Evolutionary conservation across 768 basidiomycete species (phyloP).

Genomic region (Strobilomyces confusus): DNA sequence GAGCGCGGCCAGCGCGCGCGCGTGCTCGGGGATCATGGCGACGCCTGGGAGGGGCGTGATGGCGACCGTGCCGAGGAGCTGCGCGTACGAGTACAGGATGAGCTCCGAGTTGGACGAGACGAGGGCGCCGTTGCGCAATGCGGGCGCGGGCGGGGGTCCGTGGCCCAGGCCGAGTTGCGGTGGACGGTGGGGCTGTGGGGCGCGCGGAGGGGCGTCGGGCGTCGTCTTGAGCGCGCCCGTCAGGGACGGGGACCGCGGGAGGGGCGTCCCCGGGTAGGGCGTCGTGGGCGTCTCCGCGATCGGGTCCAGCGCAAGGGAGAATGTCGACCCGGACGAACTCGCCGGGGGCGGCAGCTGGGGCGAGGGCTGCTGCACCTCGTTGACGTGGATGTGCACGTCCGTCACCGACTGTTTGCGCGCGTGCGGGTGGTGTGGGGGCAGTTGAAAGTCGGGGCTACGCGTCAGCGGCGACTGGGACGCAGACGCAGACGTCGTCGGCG

Average conservation of each 20-base stretch:
- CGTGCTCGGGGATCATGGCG: slow-evolving; percentile 42
- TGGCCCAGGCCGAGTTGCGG: slow-evolving; percentile 47
- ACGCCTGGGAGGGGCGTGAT: slow-evolving; percentile 47
- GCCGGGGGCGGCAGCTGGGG: slow-evolving; percentile 13
- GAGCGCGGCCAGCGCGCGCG: slow-evolving; percentile 41
- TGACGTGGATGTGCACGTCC: slow-evolving; percentile 42
- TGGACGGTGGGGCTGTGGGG: slow-evolving; percentile 29
- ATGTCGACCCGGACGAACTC: slow-evolving; percentile 44
- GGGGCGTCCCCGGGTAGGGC: slow-evolving; percentile 35
- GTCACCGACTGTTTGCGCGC: slow-evolving; percentile 70
- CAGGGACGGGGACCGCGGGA: slow-evolving; percentile 24
- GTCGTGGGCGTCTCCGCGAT: slow-evolving; percentile 43
- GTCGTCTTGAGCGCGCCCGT: slow-evolving; percentile 26
- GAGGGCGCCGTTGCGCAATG: slow-evolving; percentile 42
- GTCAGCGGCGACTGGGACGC: slow-evolving; percentile 31
- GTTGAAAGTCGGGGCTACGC: slow-evolving; percentile 48
- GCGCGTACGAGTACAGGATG: slow-evolving; percentile 82
- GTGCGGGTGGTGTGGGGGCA: slow-evolving; percentile 66
- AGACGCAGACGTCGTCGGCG: slow-evolving; percentile 2
- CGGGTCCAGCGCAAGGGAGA: slow-evolving; percentile 46
- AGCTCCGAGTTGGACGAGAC: slow-evolving; percentile 55
- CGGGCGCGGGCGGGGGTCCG: slow-evolving; percentile 27
- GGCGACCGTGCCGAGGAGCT: slow-evolving; percentile 65
- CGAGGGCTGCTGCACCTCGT: slow-evolving; percentile 25
- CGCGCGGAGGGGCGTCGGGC: slow-evolving; percentile 33